Percentiles rank a stretch among this genome's conserved stretches.
Evolutionary conservation across 176 grass and related monocot species (phyloP).

Genomic region (Leersia perrieri): DNA sequence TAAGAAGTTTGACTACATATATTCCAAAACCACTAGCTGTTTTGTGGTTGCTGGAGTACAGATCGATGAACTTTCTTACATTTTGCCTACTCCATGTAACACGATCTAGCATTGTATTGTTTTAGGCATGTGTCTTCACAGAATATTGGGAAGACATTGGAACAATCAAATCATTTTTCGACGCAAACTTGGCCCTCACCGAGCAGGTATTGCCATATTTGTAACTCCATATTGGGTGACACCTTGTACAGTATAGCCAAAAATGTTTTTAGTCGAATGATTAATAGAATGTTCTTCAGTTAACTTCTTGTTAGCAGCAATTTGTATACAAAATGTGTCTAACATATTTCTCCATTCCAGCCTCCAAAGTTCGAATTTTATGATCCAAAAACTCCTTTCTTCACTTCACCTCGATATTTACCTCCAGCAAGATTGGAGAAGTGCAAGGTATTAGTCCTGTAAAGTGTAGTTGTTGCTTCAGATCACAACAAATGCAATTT

Average conservation of each 20-base stretch:
- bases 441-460: constrained; percentile 48
- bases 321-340: constrained; percentile 6
- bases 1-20: no score
- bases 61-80: neutral
- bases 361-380: constrained; percentile 68
- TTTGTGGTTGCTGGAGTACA: neutral
- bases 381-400: constrained; percentile 69
- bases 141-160: constrained; percentile 87
- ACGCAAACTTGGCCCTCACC: constrained; percentile 79
- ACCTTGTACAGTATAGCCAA: neutral
- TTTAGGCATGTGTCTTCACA: constrained; percentile 62
- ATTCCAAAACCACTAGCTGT: neutral
- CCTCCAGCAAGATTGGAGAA: constrained; percentile 65
- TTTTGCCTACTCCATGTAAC: neutral
- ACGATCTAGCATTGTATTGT: constrained; percentile 5
- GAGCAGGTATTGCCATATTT: constrained; percentile 50
- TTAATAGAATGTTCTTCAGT: neutral
- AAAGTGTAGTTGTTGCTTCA: neutral
- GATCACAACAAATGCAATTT: neutral
- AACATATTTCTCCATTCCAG: constrained; percentile 41
- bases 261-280: neutral
- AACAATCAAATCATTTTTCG: constrained; percentile 76
- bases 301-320: neutral
- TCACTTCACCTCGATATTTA: constrained; percentile 55
- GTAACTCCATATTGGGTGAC: neutral